Percentiles rank a stretch among this genome's conserved stretches.
phyloP scores from a whole-genome alignment of 2,329 filamentous ascomycete genomes.

The Arthrinium puccinioides region DNA sequence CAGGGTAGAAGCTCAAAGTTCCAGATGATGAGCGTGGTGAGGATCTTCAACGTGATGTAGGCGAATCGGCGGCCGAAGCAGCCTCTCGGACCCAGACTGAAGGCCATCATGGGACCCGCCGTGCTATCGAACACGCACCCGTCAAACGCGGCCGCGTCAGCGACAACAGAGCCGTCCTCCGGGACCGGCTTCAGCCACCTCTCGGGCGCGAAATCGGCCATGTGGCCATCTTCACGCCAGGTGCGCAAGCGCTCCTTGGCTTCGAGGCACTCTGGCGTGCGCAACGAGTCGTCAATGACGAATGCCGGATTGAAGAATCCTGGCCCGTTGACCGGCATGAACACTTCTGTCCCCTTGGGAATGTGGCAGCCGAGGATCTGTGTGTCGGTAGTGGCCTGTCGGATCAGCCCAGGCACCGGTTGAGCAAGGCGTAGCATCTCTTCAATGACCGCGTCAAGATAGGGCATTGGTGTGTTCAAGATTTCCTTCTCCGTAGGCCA shows the following conservation, averaged over 20 bases:
- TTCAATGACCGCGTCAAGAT: conserved; percentile 12
- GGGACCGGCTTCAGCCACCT: conserved; percentile 12
- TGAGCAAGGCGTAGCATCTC: conserved; percentile 6
- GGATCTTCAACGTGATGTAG: conserved; percentile 11
- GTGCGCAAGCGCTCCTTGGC: conserved; percentile 24
- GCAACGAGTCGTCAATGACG: conserved; percentile 4
- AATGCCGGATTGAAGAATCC: conserved; percentile 10
- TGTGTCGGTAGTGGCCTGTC: conserved; percentile 14
- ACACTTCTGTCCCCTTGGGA: conserved; percentile 24
- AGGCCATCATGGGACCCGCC: conserved; percentile 10
- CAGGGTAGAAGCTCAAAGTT: conserved; percentile 13
- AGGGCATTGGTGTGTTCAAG: conserved; percentile 5
- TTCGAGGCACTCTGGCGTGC: conserved; percentile 5
- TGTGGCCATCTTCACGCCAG: conserved; percentile 52
- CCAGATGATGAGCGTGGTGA: conserved; percentile 14
- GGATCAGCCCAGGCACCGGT: conserved; percentile 3
- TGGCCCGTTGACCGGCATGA: conserved; percentile 10
- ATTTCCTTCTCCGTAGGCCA: conserved; percentile 9
- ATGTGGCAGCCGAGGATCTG: conserved; percentile 24
- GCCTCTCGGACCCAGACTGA: conserved; percentile 10
- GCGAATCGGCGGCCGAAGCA: conserved; percentile 15
- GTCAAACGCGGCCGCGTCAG: too few relatives aligned
- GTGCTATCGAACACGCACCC: conserved; percentile 10
- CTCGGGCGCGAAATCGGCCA: conserved; percentile 21
- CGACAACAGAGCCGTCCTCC: conserved; percentile 6